A percentile compares a stretch with the other conserved stretches of the same genome.
Conservation (phyloP, 176 grass and related monocot species). For the Tuctoria greenei region DNA sequence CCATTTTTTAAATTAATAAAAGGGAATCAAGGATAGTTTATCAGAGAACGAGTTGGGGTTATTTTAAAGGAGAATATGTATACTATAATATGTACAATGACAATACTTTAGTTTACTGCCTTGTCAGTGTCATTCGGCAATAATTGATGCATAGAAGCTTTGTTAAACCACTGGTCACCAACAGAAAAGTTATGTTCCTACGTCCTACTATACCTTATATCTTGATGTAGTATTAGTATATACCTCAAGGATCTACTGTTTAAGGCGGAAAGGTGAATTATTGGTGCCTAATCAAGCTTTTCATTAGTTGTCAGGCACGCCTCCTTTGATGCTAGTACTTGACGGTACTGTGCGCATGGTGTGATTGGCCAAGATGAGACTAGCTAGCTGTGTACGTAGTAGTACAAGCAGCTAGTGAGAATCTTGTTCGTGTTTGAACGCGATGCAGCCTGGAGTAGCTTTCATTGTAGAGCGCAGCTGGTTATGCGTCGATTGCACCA, state of each 20-base stretch:
- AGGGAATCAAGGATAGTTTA: not conserved
- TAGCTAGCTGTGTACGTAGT: not conserved
- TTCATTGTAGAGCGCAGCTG: no score
- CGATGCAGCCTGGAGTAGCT: no score
- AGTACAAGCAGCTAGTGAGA: no score
- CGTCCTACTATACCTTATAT: no score
- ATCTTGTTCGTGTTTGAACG: no score
- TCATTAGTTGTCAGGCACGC: not conserved
- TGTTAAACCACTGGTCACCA: constrained; percentile 12
- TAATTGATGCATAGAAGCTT: constrained; percentile 32
- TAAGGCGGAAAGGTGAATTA: not conserved
- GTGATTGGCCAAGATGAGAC: not conserved
- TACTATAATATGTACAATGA: not conserved
- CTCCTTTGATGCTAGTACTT: not conserved
- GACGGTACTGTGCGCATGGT: not conserved
- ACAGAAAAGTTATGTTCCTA: constrained; percentile 22
- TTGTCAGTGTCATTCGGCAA: constrained; percentile 38
- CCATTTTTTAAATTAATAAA: not conserved
- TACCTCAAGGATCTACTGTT: not conserved
- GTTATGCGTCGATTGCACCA: no score
- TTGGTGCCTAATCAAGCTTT: constrained; percentile 22
- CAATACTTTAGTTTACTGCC: constrained; percentile 24
- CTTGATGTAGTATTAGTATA: not conserved
- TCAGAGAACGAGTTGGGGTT: not conserved
- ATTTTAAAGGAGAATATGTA: not conserved